A percentile compares a stretch with the other conserved stretches of the same genome.
Conservation (phyloP, 352 stramenopile species). For the Phytophthora citrophthora region DNA sequence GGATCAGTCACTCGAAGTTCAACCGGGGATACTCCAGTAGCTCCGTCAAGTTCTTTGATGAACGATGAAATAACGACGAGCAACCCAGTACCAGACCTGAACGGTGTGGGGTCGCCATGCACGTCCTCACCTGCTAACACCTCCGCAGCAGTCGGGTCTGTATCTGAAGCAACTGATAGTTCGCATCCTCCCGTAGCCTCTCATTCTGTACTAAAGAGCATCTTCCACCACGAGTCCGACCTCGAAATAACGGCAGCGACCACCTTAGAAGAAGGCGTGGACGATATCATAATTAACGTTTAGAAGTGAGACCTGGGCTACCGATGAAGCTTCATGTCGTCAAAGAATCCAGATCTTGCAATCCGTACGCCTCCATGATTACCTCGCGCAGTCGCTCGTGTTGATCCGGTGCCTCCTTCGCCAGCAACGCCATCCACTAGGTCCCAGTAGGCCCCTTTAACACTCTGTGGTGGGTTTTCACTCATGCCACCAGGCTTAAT, state of each 20-base stretch:
- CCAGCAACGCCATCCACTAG: conserved; percentile 61
- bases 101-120: conserved; percentile 10
- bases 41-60: conserved; percentile 2
- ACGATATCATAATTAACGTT: conserved; percentile 21
- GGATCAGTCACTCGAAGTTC: conserved; percentile 9
- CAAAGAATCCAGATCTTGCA: conserved; percentile 68
- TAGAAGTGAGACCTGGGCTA: conserved; percentile 28
- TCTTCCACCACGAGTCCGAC: conserved; percentile 26
- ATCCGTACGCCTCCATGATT: conserved; percentile 76
- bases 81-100: not conserved
- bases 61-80: not conserved
- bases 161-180: conserved; percentile 2
- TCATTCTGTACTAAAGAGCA: conserved; percentile 39
- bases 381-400: conserved; percentile 31
- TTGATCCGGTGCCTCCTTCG: conserved; percentile 55
- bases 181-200: not conserved
- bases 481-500: conserved; percentile 57
- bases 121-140: conserved; percentile 23
- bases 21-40: not conserved
- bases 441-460: conserved; percentile 61
- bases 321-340: conserved; percentile 76
- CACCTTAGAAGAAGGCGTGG: not conserved
- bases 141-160: conserved; percentile 9
- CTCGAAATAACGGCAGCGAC: conserved; percentile 1
- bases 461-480: conserved; percentile 59